Base-by-base conservation (phyloP, 805 yeast species). In the Henningerozyma blattae region DNA sequence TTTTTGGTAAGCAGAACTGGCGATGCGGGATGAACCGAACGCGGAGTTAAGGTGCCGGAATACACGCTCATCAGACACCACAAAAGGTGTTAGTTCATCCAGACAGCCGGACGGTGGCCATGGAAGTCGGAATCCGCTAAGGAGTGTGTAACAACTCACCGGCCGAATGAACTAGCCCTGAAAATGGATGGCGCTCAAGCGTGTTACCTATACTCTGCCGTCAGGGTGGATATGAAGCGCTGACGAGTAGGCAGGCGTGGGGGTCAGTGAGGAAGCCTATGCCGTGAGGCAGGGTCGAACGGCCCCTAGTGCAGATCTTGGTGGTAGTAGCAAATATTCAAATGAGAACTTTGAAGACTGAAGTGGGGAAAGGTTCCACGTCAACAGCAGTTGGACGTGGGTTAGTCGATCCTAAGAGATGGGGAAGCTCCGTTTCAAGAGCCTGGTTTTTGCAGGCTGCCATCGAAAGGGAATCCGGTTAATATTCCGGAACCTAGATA, bases 91-190 rank as follows among this genome's bases (percentile, higher is more conserved):
- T 59, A 54, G 62, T 56, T 54, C 58, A 54, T 56, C 54, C 49
- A 59, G 64, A 56, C 56, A 53, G 61, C 67, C 66, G 70, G 70
- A 64, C 70, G 70, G 70, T 66, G 61, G 72, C 71, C 64, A 52
- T 56, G 54, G 61, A 62, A 60, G 66, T 58, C 55, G 68, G 69
- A 62, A 67, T 64, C 69, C 70, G 68, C 70, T 64, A 65, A 65
- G 71, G 70, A 64, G 61, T 64, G 65, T 58, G 64, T 55, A 53
- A 58, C 58, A 56, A 64, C 69, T 64, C 70, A 66, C 71, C 71
- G 68, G 68, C 61, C 61, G 65, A 59, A 60, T 60, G 63, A 56
- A 56, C 58, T 57, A 58, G 61, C 62, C 62, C 62, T 58, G 62
- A 57, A 58, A 58, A 59, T 56, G 62, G 62, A 53, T 51, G 56